phyloP scores from a whole-genome alignment of 225 moss, liverwort and hornwort genomes.

The Pleurozium schreberi region DNA sequence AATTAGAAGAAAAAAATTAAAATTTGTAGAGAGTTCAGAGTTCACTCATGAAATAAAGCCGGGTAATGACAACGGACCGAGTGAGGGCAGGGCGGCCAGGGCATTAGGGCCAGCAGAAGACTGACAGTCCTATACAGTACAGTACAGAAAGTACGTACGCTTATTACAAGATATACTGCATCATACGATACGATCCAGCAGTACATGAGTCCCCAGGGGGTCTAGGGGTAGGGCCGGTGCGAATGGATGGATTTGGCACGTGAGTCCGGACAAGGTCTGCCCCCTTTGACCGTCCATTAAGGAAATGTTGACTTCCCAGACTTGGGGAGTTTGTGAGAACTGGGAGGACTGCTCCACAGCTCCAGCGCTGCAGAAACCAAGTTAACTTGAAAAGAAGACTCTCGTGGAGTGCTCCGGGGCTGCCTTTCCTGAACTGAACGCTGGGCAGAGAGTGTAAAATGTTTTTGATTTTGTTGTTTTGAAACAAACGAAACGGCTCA shows the following conservation, averaged over 20 bases:
- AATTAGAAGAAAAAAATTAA: no score
- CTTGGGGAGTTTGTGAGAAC: not conserved
- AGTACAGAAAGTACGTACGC: not conserved
- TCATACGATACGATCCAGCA: not conserved
- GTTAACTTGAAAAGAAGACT: accelerated
- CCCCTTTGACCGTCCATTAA: not conserved
- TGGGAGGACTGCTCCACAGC: not conserved
- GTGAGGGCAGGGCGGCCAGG: no score
- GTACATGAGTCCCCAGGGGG: not conserved
- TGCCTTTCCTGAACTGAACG: not conserved
- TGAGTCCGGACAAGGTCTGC: not conserved
- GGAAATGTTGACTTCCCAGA: not conserved
- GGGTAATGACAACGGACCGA: not conserved
- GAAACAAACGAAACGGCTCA: not conserved
- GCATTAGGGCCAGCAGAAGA: not conserved
- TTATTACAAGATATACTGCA: no score
- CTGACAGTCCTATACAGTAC: not conserved
- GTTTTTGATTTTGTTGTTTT: not conserved
- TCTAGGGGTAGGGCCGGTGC: not conserved
- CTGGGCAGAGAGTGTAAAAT: no score
- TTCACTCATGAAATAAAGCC: not conserved
- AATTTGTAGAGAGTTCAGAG: not conserved
- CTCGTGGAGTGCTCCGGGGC: not conserved
- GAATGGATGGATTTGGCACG: not conserved
- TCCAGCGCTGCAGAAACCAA: not conserved